A percentile compares a stretch with the other conserved stretches of the same genome.
Conservation (phyloP, 257 asterid genomes). For the Solanum chmielewskii region DNA sequence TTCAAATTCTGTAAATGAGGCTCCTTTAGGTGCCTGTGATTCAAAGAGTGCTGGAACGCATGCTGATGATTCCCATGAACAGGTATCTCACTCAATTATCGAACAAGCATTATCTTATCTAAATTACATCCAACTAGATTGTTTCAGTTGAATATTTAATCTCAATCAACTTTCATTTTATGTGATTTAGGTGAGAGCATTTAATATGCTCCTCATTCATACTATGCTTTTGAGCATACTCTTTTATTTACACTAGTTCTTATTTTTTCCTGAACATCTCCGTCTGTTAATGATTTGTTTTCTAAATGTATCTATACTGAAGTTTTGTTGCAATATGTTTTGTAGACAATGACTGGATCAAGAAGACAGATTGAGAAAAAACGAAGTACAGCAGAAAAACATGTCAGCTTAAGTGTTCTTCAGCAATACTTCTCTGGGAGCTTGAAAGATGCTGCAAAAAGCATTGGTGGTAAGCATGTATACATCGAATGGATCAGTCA, state of each 20-base stretch:
- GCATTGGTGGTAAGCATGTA: constrained; percentile 79
- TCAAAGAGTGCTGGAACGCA: constrained; percentile 16
- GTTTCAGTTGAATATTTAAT: neutral
- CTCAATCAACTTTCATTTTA: neutral
- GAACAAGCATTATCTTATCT: neutral
- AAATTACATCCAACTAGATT: neutral
- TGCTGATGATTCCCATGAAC: constrained; percentile 19
- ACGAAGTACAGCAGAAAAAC: constrained; percentile 72
- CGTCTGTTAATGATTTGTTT: neutral
- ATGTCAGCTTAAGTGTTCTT: constrained; percentile 75
- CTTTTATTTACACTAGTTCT: neutral
- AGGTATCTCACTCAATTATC: constrained; percentile 20
- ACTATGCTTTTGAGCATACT: neutral
- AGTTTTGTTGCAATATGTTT: neutral
- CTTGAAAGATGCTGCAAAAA: constrained; percentile 92
- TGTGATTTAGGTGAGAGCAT: neutral
- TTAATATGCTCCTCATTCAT: neutral
- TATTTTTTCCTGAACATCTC: neutral
- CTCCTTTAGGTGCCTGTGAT: constrained; percentile 18
- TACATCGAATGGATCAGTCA: neutral
- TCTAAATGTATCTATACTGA: neutral
- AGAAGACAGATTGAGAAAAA: constrained; percentile 49
- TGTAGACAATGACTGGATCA: constrained; percentile 9
- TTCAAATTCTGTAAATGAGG: constrained; percentile 5
- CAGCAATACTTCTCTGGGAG: constrained; percentile 86